Base-by-base conservation (phyloP, 768 basidiomycete species). In the Boletus edulis region DNA sequence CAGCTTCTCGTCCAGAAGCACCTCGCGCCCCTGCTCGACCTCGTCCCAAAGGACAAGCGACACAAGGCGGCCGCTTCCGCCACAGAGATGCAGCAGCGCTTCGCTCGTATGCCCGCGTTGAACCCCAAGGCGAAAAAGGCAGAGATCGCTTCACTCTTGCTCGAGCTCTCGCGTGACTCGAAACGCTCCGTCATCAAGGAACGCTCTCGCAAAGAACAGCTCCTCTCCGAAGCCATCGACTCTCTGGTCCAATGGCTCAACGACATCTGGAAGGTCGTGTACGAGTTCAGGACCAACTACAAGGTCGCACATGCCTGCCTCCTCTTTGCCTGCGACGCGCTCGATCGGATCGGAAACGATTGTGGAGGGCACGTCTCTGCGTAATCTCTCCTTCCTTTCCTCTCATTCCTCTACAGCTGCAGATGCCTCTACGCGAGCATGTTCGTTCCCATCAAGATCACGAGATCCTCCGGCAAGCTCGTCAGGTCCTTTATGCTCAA, bases 191-290 rank as follows among this genome's bases (percentile, higher is more conserved):
- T 81, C 52, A 70, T 83, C 58, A 79, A 75, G 49, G 85, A 85
- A 48, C 72, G 73, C 31, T 83, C 82, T 2, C 77, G 73, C 55
- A 75, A 78, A 29, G 78, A 81, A 18, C 82, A 85, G 56, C 73
- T 88, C 2, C 61, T 86, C 14, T 59, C 71, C 22, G 85, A 88
- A 64, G 76, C 80, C 8, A 69, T 86, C 10, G 76, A 82, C 45
- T 83, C 75, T 59, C 65, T 87, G 22, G 69, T 78, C 0, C 62
- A 63, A n/a, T 88, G 85, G 85, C 62, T 88, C 46, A 81, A 75
- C 63, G 78, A 83, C 57, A 80, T 88, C 35, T 89, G 87, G 87
- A 74, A 65, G 50, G 73, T 78, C 32, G 80, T 80, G 10, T 87
- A 80, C 58, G 85, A 88, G 57, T 78, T 83, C 58, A 71, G 77